Conservation (phyloP, 768 basidiomycete genomes). For the Termitomyces sp. region DNA sequence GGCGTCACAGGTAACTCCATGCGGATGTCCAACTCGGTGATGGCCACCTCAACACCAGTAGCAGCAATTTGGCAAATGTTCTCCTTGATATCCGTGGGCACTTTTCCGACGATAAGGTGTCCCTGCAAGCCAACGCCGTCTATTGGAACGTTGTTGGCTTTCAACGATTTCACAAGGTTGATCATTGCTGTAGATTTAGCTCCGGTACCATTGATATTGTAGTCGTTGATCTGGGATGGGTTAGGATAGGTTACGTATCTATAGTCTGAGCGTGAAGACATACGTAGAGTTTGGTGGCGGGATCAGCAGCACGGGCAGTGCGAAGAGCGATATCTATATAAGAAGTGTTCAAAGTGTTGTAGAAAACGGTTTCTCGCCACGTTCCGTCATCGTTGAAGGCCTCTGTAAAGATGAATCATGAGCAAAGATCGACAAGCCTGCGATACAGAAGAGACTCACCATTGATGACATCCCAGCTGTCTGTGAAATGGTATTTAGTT, state of each 20-base stretch:
- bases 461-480: conserved; percentile 43
- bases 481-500: conserved; percentile 23
- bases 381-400: conserved; percentile 47
- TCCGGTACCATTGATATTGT: conserved; percentile 39
- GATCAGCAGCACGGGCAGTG: conserved; percentile 47
- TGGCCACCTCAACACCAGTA: conserved; percentile 63
- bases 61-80: conserved; percentile 51
- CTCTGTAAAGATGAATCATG: conserved; percentile 15
- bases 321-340: conserved; percentile 40
- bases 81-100: conserved; percentile 43
- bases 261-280: neutral
- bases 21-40: conserved; percentile 67
- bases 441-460: conserved; percentile 18
- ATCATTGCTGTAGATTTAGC: conserved; percentile 55
- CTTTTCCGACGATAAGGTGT: conserved; percentile 57
- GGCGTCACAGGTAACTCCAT: conserved; percentile 51
- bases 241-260: neutral
- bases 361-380: conserved; percentile 41
- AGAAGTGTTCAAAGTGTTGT: conserved; percentile 31
- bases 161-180: conserved; percentile 46
- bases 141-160: conserved; percentile 46
- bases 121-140: conserved; percentile 61
- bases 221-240: conserved; percentile 43
- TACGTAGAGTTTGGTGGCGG: conserved; percentile 54
- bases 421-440: neutral